phyloP scores from a whole-genome alignment of 495 filamentous ascomycete genomes.

The Durotheca rogersii region DNA sequence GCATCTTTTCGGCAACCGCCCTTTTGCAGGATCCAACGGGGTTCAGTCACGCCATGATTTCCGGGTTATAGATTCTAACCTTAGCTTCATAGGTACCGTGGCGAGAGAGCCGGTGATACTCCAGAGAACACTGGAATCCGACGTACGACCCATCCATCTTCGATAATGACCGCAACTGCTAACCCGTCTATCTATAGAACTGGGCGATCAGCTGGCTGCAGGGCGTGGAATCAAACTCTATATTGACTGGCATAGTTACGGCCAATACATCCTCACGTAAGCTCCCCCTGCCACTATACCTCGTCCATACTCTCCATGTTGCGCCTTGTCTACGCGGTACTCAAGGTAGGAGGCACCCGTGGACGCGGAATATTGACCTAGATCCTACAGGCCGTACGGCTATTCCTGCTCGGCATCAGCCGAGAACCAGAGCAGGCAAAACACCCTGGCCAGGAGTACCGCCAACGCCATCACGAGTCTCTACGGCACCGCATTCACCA shows the following conservation, averaged over 20 bases:
- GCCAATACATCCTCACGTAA: slow-evolving; percentile 47
- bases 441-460: slow-evolving; percentile 36
- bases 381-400: slow-evolving; percentile 34
- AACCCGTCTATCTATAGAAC: slow-evolving; percentile 18
- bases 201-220: slow-evolving; percentile 43
- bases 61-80: slow-evolving; percentile 1
- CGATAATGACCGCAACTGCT: not conserved
- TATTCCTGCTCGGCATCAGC: slow-evolving; percentile 40
- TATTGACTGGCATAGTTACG: slow-evolving; percentile 64
- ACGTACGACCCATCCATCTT: slow-evolving; percentile 9
- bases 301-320: not conserved
- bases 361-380: slow-evolving; percentile 1
- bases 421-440: slow-evolving; percentile 52
- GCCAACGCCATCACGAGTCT: slow-evolving; percentile 45
- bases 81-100: slow-evolving; percentile 26
- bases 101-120: slow-evolving; percentile 36
- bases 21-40: too few relatives aligned
- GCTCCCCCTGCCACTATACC: not conserved
- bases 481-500: slow-evolving; percentile 51
- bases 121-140: slow-evolving; percentile 38
- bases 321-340: not conserved
- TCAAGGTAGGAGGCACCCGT: not conserved
- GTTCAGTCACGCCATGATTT: too few relatives aligned
- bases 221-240: slow-evolving; percentile 57
- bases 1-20: too few relatives aligned